Evolutionary conservation across 1,139 yeast genomes (phyloP).

Genomic region (Candida sp.): DNA sequence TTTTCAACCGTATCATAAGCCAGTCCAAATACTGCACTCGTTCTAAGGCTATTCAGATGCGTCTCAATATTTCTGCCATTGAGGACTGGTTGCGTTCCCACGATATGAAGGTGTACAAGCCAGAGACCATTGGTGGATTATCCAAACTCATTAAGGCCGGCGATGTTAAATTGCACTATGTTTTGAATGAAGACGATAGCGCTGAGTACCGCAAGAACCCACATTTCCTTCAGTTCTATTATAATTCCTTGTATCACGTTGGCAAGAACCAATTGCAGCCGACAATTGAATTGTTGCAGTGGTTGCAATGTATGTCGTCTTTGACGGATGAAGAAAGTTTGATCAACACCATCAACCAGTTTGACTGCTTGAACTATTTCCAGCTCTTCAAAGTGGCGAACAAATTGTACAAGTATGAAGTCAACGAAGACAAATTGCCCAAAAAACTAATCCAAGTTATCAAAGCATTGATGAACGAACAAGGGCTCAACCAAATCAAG

Average conservation of each 20-base stretch:
- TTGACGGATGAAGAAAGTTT: conserved; percentile 58
- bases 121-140: conserved; percentile 35
- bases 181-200: conserved; percentile 23
- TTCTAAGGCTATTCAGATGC: conserved; percentile 85
- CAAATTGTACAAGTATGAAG: conserved; percentile 83
- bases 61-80: conserved; percentile 81
- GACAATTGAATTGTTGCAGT: conserved; percentile 80
- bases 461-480: conserved; percentile 37
- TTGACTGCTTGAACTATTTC: conserved; percentile 63
- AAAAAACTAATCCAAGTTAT: conserved; percentile 47
- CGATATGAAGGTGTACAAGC: conserved; percentile 59
- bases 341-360: conserved; percentile 59
- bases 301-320: conserved; percentile 86
- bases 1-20: conserved; percentile 76
- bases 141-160: conserved; percentile 20
- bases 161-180: conserved; percentile 23
- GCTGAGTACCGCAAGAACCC: conserved; percentile 25
- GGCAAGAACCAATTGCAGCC: conserved; percentile 75
- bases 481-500: conserved; percentile 42
- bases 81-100: conserved; percentile 95
- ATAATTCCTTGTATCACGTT: conserved; percentile 58
- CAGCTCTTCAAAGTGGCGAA: conserved; percentile 71
- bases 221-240: conserved; percentile 47
- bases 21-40: conserved; percentile 75
- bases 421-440: conserved; percentile 69